Conservation (phyloP, 1,284 basidiomycete species). For the Ceratobasidium sp. region DNA sequence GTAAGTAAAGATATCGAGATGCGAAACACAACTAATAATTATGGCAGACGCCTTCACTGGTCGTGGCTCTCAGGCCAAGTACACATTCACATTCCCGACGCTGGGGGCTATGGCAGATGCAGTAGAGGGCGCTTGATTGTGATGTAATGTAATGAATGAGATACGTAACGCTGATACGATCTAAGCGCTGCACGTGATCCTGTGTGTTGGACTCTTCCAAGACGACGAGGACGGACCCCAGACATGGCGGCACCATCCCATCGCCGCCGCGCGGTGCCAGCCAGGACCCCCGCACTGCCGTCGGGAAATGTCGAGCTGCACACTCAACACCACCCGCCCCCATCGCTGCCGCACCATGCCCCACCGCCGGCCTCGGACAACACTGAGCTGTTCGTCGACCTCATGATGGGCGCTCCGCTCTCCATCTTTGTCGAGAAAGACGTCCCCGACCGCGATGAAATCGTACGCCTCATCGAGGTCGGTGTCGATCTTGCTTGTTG, state of each 20-base stretch:
- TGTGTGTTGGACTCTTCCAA: constrained; percentile 28
- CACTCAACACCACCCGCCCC: too few species aligned
- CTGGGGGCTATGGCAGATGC: constrained; percentile 66
- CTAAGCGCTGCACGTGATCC: constrained; percentile 30
- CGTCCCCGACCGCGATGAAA: constrained; percentile 69
- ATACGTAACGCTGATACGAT: constrained; percentile 2
- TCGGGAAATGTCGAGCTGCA: too few species aligned
- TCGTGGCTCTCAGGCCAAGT: constrained; percentile 34
- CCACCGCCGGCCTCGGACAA: constrained; percentile 7
- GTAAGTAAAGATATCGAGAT: constrained; percentile 58
- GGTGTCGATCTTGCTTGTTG: constrained; percentile 50
- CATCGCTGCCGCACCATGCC: neutral
- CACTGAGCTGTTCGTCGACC: constrained; percentile 72
- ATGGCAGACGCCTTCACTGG: constrained; percentile 41
- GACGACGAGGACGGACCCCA: constrained; percentile 17
- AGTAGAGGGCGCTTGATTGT: constrained; percentile 56
- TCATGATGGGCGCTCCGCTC: constrained; percentile 78
- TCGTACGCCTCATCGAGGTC: constrained; percentile 72
- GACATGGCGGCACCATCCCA: constrained; percentile 26
- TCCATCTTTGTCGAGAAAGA: constrained; percentile 81
- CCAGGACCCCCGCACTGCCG: too few species aligned
- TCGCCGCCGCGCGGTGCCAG: neutral
- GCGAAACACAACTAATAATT: constrained; percentile 42
- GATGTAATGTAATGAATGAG: constrained; percentile 33
- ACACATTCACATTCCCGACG: constrained; percentile 64